A percentile compares a stretch with the other conserved stretches of the same genome.
phyloP scores from a whole-genome alignment of 805 yeast genomes.

The Metschnikowia kofuensis region DNA sequence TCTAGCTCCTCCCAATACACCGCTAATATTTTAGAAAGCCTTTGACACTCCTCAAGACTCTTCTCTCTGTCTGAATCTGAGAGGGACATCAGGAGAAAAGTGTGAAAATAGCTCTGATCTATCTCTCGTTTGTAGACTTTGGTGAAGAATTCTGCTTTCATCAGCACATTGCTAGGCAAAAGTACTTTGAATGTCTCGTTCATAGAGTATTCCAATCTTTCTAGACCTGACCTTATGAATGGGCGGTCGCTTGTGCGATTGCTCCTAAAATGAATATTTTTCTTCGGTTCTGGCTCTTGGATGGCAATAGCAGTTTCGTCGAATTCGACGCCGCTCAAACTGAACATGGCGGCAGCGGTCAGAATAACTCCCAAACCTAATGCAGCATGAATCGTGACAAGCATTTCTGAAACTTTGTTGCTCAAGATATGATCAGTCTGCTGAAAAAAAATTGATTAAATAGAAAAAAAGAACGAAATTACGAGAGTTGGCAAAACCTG shows the following conservation, averaged over 20 bases:
- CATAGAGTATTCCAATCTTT: neutral
- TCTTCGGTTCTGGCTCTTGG: neutral
- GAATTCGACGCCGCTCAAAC: neutral
- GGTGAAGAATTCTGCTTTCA: neutral
- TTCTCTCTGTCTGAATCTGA: neutral
- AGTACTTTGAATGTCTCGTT: neutral
- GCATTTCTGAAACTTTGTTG: neutral
- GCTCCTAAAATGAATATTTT: neutral
- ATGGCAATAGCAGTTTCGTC: neutral
- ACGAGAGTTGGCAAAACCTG: too few species aligned
- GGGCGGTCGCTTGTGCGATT: neutral
- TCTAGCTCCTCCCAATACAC: neutral
- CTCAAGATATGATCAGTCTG: too few species aligned
- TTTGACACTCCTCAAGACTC: neutral
- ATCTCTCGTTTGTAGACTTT: neutral
- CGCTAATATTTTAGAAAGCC: neutral
- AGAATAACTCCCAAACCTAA: neutral
- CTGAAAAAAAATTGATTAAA: too few species aligned
- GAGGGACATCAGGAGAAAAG: slow-evolving; percentile 6
- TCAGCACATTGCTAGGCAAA: neutral
- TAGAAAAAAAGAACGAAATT: too few species aligned
- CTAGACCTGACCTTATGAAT: neutral
- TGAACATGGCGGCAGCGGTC: neutral
- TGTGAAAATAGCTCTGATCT: slow-evolving; percentile 1
- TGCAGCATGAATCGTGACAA: neutral